Evolutionary conservation across 306 rosid species (phyloP).

Genomic region (Quercus engelmannii): DNA sequence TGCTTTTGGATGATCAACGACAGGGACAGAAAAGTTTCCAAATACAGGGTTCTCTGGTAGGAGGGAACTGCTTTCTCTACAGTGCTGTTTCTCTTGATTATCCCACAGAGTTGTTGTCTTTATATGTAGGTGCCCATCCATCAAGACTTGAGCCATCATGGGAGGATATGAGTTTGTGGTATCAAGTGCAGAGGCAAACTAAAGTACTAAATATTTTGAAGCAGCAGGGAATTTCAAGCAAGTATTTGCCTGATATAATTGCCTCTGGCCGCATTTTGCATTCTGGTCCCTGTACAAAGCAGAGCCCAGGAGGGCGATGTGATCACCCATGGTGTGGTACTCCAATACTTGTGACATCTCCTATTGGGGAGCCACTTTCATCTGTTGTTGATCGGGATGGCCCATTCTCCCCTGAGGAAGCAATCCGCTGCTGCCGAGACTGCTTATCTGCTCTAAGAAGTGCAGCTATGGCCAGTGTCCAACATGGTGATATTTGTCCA

Average conservation of each 20-base stretch:
- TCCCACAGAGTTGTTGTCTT: conserved; percentile 50
- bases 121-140: conserved; percentile 80
- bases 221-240: conserved; percentile 68
- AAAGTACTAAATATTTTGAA: conserved; percentile 75
- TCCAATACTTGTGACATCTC: conserved; percentile 85
- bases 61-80: conserved; percentile 63
- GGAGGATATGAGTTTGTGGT: conserved; percentile 99
- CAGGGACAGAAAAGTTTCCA: conserved; percentile 80
- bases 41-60: conserved; percentile 62
- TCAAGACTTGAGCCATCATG: conserved; percentile 87
- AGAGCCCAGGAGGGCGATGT: conserved; percentile 71
- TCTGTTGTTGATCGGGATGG: conserved; percentile 55
- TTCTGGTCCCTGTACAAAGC: conserved; percentile 73
- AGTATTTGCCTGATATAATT: conserved; percentile 67
- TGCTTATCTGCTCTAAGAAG: conserved; percentile 72
- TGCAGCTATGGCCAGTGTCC: conserved; percentile 71
- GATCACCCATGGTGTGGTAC: conserved; percentile 94
- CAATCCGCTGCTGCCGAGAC: conserved; percentile 72
- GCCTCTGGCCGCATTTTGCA: conserved; percentile 85
- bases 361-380: conserved; percentile 72
- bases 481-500: conserved; percentile 86
- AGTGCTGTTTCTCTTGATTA: conserved; percentile 65
- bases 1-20: conserved; percentile 71
- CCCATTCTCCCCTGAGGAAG: conserved; percentile 64
- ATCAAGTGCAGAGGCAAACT: conserved; percentile 93